A percentile compares a stretch with the other conserved stretches of the same genome.
Evolutionary conservation across 495 filamentous ascomycete species (phyloP).

Genomic region (Hyaloscypha hepaticicola): DNA sequence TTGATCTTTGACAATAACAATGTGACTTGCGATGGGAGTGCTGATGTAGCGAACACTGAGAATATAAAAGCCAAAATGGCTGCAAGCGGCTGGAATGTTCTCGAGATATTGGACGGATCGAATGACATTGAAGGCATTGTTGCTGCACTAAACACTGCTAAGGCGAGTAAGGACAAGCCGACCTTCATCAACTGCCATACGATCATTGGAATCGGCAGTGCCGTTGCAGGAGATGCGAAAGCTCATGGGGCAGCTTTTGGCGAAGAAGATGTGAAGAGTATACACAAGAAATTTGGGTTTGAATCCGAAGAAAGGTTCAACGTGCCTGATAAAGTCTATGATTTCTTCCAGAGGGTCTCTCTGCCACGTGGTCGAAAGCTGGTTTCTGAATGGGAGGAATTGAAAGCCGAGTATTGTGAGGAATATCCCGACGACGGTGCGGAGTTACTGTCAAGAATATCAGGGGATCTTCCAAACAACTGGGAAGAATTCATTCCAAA

Average conservation of each 20-base stretch:
- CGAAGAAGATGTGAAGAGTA: conserved; percentile 44
- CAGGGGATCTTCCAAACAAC: conserved; percentile 32
- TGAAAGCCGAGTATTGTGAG: conserved; percentile 43
- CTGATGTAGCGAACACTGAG: conserved; percentile 55
- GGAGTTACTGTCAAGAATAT: conserved; percentile 29
- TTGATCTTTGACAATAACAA: conserved; percentile 63
- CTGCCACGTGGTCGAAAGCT: conserved; percentile 38
- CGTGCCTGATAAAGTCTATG: conserved; percentile 44
- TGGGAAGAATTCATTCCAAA: conserved; percentile 7
- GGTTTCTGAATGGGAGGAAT: conserved; percentile 6
- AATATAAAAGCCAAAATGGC: conserved; percentile 60
- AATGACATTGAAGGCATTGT: conserved; percentile 54
- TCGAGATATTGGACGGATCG: conserved; percentile 54
- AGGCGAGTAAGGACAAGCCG: conserved; percentile 46
- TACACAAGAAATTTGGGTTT: conserved; percentile 49
- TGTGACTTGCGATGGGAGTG: conserved; percentile 57
- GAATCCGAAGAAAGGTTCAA: conserved; percentile 46
- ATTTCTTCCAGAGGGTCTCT: conserved; percentile 47
- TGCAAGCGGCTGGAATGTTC: conserved; percentile 57
- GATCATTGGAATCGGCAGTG: conserved; percentile 54
- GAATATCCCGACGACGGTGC: conserved; percentile 46
- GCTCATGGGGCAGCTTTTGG: conserved; percentile 40
- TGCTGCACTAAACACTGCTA: conserved; percentile 45
- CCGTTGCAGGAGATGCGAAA: conserved; percentile 46
- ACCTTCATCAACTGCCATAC: conserved; percentile 61